Conservation (phyloP, 148 eudicot genomes). For the Heliamphora exappendiculata region DNA sequence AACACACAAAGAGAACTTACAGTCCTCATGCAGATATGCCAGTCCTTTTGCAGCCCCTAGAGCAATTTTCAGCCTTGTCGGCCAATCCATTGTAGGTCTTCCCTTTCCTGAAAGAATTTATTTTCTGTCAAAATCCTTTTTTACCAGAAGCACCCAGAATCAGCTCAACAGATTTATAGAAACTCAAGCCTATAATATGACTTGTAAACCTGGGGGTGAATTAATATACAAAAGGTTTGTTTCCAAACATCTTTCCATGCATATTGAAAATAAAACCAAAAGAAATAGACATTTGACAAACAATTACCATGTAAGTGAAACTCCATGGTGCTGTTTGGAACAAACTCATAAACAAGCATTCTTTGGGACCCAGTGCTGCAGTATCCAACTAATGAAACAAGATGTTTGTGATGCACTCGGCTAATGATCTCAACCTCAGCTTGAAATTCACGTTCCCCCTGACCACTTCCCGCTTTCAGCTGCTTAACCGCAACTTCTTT, state of each 20-base stretch:
- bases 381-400: conserved; percentile 94
- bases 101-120: conserved; percentile 44
- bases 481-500: conserved; percentile 93
- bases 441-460: conserved; percentile 92
- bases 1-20: conserved; percentile 29
- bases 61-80: conserved; percentile 60
- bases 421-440: conserved; percentile 98
- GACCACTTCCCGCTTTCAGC: conserved; percentile 91
- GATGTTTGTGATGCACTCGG: conserved; percentile 98
- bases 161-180: background rate
- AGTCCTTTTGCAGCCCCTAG: conserved; percentile 81
- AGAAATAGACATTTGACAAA: background rate
- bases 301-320: conserved; percentile 71
- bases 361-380: conserved; percentile 81
- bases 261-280: background rate
- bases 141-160: background rate
- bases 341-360: conserved; percentile 91
- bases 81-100: conserved; percentile 55
- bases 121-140: conserved; percentile 10
- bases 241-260: background rate
- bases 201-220: background rate
- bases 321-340: conserved; percentile 81
- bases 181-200: background rate
- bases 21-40: conserved; percentile 77
- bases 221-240: background rate